Evolutionary conservation across 805 yeast species (phyloP).

Genomic region (Isabelozyma rhagii): DNA sequence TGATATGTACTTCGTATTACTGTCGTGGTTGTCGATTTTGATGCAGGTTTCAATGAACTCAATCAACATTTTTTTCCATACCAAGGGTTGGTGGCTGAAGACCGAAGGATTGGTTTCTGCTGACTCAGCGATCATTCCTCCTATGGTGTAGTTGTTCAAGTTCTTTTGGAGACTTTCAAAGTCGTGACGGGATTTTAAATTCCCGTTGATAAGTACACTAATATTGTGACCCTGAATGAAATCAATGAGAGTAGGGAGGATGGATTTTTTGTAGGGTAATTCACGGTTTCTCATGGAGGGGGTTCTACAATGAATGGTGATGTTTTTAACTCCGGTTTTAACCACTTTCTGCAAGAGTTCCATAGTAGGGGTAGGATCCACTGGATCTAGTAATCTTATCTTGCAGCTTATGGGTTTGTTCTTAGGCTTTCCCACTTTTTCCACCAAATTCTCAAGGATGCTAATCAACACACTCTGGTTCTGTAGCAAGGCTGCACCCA

Average conservation of each 20-base stretch:
- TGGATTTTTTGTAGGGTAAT: conserved; percentile 67
- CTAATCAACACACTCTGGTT: conserved; percentile 78
- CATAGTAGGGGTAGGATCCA: conserved; percentile 51
- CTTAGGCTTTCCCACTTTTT: conserved; percentile 74
- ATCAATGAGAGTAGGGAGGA: conserved; percentile 52
- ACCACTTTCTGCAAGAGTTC: conserved; percentile 49
- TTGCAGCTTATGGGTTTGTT: conserved; percentile 86
- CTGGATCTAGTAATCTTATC: conserved; percentile 71
- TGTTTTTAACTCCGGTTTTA: conserved; percentile 76
- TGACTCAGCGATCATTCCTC: conserved; percentile 90
- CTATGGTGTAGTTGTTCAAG: conserved; percentile 57
- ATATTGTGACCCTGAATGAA: conserved; percentile 63
- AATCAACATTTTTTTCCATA: conserved; percentile 53
- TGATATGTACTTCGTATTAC: conserved; percentile 80
- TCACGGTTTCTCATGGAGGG: conserved; percentile 86
- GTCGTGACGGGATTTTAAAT: conserved; percentile 54
- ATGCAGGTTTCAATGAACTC: conserved; percentile 57
- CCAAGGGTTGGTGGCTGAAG: conserved; percentile 45
- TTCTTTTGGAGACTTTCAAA: conserved; percentile 46
- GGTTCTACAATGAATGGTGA: conserved; percentile 92
- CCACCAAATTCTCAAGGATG: conserved; percentile 67
- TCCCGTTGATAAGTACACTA: conserved; percentile 81
- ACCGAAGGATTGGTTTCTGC: conserved; percentile 88
- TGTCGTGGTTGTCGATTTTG: conserved; percentile 55
- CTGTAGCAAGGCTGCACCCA: conserved; percentile 90